phyloP scores from a whole-genome alignment of 768 basidiomycete genomes.

The Hortiboletus flavorubellus region DNA sequence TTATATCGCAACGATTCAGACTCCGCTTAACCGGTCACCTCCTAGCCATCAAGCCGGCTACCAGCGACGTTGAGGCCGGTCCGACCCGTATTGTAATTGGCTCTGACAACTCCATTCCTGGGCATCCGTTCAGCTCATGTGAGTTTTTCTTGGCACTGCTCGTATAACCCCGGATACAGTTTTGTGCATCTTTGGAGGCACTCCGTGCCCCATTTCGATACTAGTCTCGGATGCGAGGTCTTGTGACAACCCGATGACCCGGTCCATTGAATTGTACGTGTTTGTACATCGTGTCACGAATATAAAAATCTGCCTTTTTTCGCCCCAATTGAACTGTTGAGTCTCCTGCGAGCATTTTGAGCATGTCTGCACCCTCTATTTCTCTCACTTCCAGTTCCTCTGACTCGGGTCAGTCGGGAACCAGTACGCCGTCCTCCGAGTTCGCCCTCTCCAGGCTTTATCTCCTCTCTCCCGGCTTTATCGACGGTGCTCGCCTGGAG shows the following conservation, averaged over 20 bases:
- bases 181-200: conserved; percentile 1
- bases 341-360: conserved; percentile 5
- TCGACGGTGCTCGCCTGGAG: conserved; percentile 11
- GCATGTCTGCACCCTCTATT: conserved; percentile 20
- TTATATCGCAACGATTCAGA: conserved; percentile 2
- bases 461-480: conserved; percentile 21
- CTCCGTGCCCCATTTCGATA: not conserved
- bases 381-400: conserved; percentile 14
- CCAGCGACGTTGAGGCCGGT: not conserved
- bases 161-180: not conserved
- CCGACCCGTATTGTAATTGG: conserved; percentile 1
- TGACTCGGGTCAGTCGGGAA: conserved; percentile 14
- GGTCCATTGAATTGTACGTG: conserved; percentile 13
- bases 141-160: conserved; percentile 3
- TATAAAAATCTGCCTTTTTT: conserved; percentile 26
- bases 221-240: not conserved
- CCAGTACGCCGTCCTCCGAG: conserved; percentile 27
- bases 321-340: not conserved
- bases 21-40: conserved; percentile 9
- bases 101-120: not conserved
- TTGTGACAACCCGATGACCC: not conserved
- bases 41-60: not conserved
- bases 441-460: conserved; percentile 17
- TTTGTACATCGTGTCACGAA: conserved; percentile 17
- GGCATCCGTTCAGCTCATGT: conserved; percentile 1